Conservation (phyloP, 2,329 filamentous ascomycete species). For the Exserohilum rostratum region DNA sequence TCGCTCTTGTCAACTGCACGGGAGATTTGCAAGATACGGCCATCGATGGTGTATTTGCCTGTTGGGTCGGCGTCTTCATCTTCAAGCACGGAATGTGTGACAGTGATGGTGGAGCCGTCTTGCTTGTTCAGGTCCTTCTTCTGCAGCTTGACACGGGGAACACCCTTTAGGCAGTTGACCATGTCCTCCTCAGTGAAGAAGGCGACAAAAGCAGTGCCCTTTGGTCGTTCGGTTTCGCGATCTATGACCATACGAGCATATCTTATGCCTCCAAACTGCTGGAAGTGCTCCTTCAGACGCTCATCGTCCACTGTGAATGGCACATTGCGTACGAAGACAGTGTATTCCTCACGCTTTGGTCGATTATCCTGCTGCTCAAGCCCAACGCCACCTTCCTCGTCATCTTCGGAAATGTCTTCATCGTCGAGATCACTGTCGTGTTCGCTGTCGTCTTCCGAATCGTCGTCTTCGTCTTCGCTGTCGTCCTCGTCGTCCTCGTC, state of each 20-base stretch:
- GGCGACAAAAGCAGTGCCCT: slow-evolving; percentile 93
- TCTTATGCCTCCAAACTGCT: slow-evolving; percentile 82
- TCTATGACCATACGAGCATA: slow-evolving; percentile 94
- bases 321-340: slow-evolving; percentile 90
- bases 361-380: slow-evolving; percentile 35
- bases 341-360: slow-evolving; percentile 69
- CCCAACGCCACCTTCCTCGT: slow-evolving; percentile 50
- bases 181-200: slow-evolving; percentile 81
- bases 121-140: slow-evolving; percentile 43
- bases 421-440: slow-evolving; percentile 51
- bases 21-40: slow-evolving; percentile 82
- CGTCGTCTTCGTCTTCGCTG: slow-evolving; percentile 41
- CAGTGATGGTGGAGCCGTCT: slow-evolving; percentile 43
- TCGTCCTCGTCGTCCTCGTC: slow-evolving; percentile 45
- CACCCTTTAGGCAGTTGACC: slow-evolving; percentile 74
- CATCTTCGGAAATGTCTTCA: slow-evolving; percentile 41
- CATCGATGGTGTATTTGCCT: slow-evolving; percentile 88
- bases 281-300: slow-evolving; percentile 81
- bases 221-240: slow-evolving; percentile 80
- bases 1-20: slow-evolving; percentile 84
- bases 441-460: slow-evolving; percentile 18
- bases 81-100: slow-evolving; percentile 78
- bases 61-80: slow-evolving; percentile 81
- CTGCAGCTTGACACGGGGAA: slow-evolving; percentile 61
- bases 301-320: slow-evolving; percentile 88